Evolutionary conservation across 192 early-diverging fungal genomes (phyloP), one percentile per base, ranked within the genome.

Genomic region (Coemansia sp.): DNA sequence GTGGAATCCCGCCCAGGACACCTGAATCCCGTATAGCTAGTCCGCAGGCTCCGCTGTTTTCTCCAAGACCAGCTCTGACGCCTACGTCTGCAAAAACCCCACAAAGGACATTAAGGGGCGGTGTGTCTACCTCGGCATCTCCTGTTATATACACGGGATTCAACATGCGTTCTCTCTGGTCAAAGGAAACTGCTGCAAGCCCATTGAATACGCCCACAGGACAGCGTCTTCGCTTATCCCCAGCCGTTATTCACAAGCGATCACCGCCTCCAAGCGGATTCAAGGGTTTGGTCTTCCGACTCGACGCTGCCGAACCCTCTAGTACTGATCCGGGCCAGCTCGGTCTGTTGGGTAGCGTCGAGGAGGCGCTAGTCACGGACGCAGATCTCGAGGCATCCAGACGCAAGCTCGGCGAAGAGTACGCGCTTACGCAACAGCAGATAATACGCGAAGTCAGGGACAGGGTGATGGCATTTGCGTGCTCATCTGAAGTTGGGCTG

Each of bases 351-450:
- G 77, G 77, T 17, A 59, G 55, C 31, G 67, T 80, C 2, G 77
- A 80, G 40, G 72, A 80, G 20, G 72, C 68, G 0, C 11, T 80
- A 38, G 45, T 80, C 4, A 80, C 77, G 10, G 65, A 74, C 0
- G 57, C 52, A 0, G 72, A 74, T 34, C 48, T 80, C 4, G 72
- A 70, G 9, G 60, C 40, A 6, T 68, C 72, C 29, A 59, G 23
- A 34, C 67, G 68, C 45, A 80, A 80, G 44, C 57, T 80, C 7
- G 68, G 65, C 25, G 64, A 74, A 27, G 62, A 66, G 20, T 45
- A 67, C 31, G 60, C 72, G 2, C 47, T 65, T 1, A 80, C 77
- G 29, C 72, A 74, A 59, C 77, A 80, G 50, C 77, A 74, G 57
- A 70, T 74, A 2, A 58, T 80, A 13, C 50, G 68, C 3, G 77